Evolutionary conservation across 1,139 yeast species (phyloP), one percentile per base, ranked within the genome.

Genomic region (Zygoascus sp.): DNA sequence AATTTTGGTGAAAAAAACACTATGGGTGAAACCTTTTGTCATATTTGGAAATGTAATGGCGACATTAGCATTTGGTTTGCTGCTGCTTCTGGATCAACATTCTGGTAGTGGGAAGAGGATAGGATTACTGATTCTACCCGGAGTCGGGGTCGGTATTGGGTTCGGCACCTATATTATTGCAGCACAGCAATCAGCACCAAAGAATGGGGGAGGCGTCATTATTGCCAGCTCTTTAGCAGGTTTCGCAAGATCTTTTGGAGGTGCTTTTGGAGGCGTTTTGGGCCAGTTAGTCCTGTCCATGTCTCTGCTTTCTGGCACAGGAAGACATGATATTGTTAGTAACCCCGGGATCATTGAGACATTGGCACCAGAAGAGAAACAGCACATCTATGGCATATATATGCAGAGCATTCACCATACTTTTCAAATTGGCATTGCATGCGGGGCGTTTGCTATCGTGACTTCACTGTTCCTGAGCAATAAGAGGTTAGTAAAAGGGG

Each of bases 41-140:
- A 70, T 58, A 49, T 10, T 53, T 2, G 74, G 79, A n/a, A 73
- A 75, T 17, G 56, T 70, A 0, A 52, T 71, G n/a, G 73, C 75
- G 1, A 68, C 77, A 0, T 53, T 78, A n/a, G 87, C 87, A 1
- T 59, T 69, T 27, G 88, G 84, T 0, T 50, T 79, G 8, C 50
- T 79, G 11, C 60, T 73, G 2, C 47, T 79, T 4, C 59, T 81
- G 39, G 65, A 64, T 19, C 67, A 62, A 17, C 51, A 73, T 44
- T 68, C 80, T 0, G 53, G 71, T 0, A 55, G 61, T 6, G 64
- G 72, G 0, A 58, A 67, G 36, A 67, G 74, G 43, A 76, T 81
- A 47, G 87, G 87, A 1, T 61, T 75, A 5, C 64, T 75, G 34
- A 74, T 82, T 11, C 13, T 39, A 60, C 79, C 11, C 68, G 42